Percentiles rank a stretch among this genome's conserved stretches.
Evolutionary conservation across 345 rosid genomes (phyloP).

Genomic region (Rhodomyrtus tomentosa): DNA sequence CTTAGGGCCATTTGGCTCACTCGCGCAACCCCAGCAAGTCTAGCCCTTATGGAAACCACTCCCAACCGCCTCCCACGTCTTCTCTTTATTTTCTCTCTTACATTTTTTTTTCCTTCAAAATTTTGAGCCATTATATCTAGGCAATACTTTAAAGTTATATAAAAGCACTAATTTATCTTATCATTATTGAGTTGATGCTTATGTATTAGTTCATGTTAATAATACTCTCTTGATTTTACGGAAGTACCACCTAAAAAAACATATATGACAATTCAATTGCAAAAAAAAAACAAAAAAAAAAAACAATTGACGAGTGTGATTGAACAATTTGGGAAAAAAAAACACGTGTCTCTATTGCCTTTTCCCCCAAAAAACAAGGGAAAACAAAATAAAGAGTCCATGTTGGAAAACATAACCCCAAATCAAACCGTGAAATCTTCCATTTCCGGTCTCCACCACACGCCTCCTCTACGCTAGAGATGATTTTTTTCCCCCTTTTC

Average conservation of each 20-base stretch:
- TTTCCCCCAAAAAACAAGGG: neutral
- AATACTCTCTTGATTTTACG: neutral
- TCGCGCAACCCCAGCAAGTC: neutral
- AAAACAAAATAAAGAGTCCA: neutral
- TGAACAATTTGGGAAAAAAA: neutral
- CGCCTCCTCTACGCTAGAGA: neutral
- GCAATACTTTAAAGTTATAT: neutral
- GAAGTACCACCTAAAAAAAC: neutral
- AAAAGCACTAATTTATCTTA: neutral
- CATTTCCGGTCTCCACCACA: neutral
- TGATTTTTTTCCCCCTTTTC: neutral
- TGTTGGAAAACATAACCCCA: neutral
- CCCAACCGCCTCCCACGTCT: fast-evolving
- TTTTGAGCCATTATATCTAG: neutral
- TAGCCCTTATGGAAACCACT: fast-evolving
- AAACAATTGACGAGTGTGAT: neutral
- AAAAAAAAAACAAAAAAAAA: neutral
- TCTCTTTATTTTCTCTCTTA: neutral
- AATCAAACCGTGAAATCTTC: neutral
- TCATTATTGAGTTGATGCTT: fast-evolving
- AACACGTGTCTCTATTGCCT: too few species aligned
- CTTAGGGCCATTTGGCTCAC: too few species aligned
- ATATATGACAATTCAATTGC: neutral
- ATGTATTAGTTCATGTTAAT: neutral
- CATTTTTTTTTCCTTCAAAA: neutral